phyloP scores from a whole-genome alignment of 768 basidiomycete species.

The Tylopilus plumbeoviolaceoides region DNA sequence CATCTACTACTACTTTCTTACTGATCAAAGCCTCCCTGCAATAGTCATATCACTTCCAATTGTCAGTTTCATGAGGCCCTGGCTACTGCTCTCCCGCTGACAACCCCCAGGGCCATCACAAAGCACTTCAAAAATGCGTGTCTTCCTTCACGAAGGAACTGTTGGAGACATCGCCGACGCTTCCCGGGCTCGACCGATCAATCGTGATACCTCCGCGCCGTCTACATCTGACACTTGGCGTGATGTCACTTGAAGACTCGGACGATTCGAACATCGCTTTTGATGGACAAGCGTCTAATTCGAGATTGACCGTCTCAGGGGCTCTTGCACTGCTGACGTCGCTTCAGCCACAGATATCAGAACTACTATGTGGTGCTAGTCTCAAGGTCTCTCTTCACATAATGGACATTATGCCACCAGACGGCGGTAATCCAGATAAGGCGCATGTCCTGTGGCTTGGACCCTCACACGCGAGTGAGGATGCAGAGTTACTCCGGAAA shows the following conservation, averaged over 20 bases:
- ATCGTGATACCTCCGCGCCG: conserved; percentile 54
- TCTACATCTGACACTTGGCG: conserved; percentile 73
- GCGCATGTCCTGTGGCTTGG: conserved; percentile 59
- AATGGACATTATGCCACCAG: conserved; percentile 49
- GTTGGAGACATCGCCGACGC: conserved; percentile 22
- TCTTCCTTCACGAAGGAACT: conserved; percentile 33
- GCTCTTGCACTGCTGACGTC: conserved; percentile 43
- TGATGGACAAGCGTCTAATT: background rate
- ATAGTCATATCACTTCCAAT: conserved; percentile 31
- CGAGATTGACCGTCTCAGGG: conserved; percentile 31
- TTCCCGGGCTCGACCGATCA: conserved; percentile 53
- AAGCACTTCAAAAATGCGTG: conserved; percentile 34
- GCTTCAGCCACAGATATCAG: conserved; percentile 37
- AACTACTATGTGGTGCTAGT: conserved; percentile 32
- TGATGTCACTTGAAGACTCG: conserved; percentile 53
- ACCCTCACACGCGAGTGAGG: conserved; percentile 35
- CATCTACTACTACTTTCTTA: background rate
- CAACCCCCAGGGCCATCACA: conserved; percentile 37
- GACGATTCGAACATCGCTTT: background rate
- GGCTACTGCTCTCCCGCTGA: conserved; percentile 12
- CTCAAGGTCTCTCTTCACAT: conserved; percentile 42
- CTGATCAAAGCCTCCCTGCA: conserved; percentile 1
- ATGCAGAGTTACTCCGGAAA: conserved; percentile 26
- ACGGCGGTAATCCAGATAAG: conserved; percentile 31
- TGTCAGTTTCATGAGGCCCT: conserved; percentile 31